A percentile compares a stretch with the other conserved stretches of the same genome.
Conservation (phyloP, 2,329 filamentous ascomycete genomes). For the Aaosphaeria arxii region DNA sequence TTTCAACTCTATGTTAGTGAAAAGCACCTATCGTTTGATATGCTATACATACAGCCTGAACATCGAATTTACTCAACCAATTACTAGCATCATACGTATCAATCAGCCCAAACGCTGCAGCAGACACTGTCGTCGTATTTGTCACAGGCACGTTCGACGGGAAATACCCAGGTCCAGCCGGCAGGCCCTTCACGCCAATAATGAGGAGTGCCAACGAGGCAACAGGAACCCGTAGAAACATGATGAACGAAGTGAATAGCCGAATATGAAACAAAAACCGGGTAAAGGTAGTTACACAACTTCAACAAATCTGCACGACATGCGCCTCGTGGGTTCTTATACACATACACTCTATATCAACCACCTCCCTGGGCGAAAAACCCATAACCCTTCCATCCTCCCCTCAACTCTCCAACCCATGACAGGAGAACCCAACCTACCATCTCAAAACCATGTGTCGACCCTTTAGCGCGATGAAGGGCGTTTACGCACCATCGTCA, state of each 20-base stretch:
- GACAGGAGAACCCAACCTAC: no score
- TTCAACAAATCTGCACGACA: neutral
- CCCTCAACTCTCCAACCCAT: no score
- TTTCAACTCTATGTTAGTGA: slow-evolving; percentile 2
- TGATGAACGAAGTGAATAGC: neutral
- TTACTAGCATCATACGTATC: slow-evolving; percentile 38
- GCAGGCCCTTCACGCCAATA: slow-evolving; percentile 13
- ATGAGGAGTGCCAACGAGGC: slow-evolving; percentile 18
- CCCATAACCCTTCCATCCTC: no score
- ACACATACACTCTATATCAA: slow-evolving; percentile 1
- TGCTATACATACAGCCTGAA: slow-evolving; percentile 21
- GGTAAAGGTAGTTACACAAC: slow-evolving; percentile 5
- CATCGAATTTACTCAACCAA: slow-evolving; percentile 36
- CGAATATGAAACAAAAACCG: slow-evolving; percentile 2
- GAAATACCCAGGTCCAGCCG: slow-evolving; percentile 16
- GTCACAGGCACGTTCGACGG: slow-evolving; percentile 5
- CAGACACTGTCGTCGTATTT: slow-evolving; percentile 14
- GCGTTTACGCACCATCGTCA: neutral
- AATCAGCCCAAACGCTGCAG: slow-evolving; percentile 25
- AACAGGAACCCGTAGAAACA: slow-evolving; percentile 10
- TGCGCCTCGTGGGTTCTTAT: slow-evolving; percentile 7
- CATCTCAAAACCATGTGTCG: no score
- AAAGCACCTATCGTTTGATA: neutral
- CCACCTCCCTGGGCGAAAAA: no score
- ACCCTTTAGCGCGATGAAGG: neutral